A percentile compares a stretch with the other conserved stretches of the same genome.
Conservation (phyloP, 768 basidiomycete genomes). For the Kwoniella mangroviensis region DNA sequence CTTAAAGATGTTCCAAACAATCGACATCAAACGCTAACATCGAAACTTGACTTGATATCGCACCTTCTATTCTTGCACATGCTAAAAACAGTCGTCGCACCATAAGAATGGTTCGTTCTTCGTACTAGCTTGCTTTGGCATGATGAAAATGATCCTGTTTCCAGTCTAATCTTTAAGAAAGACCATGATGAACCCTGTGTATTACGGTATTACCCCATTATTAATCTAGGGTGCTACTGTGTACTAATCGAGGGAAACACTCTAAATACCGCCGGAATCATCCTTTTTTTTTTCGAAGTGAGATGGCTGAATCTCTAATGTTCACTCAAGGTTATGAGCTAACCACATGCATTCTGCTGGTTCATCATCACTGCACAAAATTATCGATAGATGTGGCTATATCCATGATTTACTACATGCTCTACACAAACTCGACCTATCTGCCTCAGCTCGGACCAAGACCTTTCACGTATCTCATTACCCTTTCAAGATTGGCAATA, state of each 20-base stretch:
- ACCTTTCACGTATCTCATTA: not conserved
- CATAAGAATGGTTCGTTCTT: not conserved
- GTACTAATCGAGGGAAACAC: not conserved
- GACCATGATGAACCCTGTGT: not conserved
- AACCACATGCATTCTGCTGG: too few relatives aligned
- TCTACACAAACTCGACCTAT: too few relatives aligned
- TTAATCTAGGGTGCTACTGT: conserved; percentile 4
- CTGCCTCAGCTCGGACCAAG: not conserved
- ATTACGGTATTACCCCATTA: conserved; percentile 6
- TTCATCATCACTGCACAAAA: too few relatives aligned
- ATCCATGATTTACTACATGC: too few relatives aligned
- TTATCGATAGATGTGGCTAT: too few relatives aligned
- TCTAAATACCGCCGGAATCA: not conserved
- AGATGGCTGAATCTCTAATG: not conserved
- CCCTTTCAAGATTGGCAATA: not conserved
- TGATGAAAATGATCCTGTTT: too few relatives aligned
- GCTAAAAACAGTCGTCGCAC: conserved; percentile 4
- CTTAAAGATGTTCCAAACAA: too few relatives aligned
- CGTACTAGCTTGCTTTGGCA: not conserved
- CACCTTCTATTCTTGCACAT: not conserved
- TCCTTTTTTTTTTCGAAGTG: not conserved
- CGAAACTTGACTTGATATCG: not conserved
- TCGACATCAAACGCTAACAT: not conserved
- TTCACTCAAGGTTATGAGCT: too few relatives aligned
- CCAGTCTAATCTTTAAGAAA: not conserved